Evolutionary conservation across 805 yeast species (phyloP).

Genomic region (Candida xyloterini): DNA sequence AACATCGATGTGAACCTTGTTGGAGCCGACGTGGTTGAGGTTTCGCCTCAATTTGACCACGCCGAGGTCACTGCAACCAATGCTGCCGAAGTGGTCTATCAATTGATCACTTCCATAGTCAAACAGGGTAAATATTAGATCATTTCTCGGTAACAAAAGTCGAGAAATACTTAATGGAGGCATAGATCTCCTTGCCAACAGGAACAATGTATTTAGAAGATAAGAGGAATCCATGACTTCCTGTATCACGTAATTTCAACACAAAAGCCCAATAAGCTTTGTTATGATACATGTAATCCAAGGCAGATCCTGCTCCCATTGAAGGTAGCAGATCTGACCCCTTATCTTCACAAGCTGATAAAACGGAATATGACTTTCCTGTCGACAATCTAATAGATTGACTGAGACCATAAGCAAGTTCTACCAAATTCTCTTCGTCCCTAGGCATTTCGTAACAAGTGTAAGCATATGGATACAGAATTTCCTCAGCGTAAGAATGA

Average conservation of each 20-base stretch:
- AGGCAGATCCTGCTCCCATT: slow-evolving; percentile 73
- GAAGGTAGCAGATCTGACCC: slow-evolving; percentile 73
- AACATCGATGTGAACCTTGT: slow-evolving; percentile 46
- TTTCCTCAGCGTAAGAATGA: slow-evolving; percentile 83
- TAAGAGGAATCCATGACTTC: slow-evolving; percentile 76
- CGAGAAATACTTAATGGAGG: slow-evolving; percentile 66
- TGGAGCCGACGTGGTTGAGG: slow-evolving; percentile 58
- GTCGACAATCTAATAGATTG: slow-evolving; percentile 64
- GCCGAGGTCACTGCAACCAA: slow-evolving; percentile 67
- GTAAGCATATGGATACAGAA: slow-evolving; percentile 78
- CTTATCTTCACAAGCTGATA: slow-evolving; percentile 76
- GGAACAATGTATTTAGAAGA: slow-evolving; percentile 70
- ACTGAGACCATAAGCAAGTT: slow-evolving; percentile 75
- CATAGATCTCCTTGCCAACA: slow-evolving; percentile 71
- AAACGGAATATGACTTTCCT: slow-evolving; percentile 65
- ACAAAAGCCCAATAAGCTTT: slow-evolving; percentile 84
- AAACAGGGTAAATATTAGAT: slow-evolving; percentile 37
- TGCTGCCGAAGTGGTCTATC: slow-evolving; percentile 70
- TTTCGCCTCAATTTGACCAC: slow-evolving; percentile 61
- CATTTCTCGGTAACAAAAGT: slow-evolving; percentile 36
- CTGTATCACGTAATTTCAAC: slow-evolving; percentile 75
- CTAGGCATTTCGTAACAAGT: slow-evolving; percentile 72
- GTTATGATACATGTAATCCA: slow-evolving; percentile 82
- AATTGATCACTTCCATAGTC: slow-evolving; percentile 72
- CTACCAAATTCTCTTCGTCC: slow-evolving; percentile 77